Evolutionary conservation across 768 basidiomycete species (phyloP), one percentile per base, ranked within the genome.

Genomic region (Mycena capillaripes): DNA sequence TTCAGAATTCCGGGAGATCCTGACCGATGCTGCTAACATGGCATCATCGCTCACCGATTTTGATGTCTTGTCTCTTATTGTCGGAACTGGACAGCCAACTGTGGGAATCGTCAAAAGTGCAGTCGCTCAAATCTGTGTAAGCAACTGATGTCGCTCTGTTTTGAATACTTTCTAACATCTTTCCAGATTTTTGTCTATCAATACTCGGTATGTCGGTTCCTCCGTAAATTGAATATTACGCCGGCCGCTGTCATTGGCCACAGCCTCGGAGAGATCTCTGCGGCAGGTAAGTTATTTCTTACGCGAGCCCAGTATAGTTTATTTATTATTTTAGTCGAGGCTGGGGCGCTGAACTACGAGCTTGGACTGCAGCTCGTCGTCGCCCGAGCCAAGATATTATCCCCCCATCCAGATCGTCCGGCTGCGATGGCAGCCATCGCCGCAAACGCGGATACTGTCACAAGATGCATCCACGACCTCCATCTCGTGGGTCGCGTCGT

Each of bases 251-350:
- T 84, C 9, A 74, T 84, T 69, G 82, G 82, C 0, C 81, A 84
- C 66, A 83, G 82, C 66, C 75, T 84, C 6, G 83, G 83, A 32
- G 83, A 84, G 70, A 80, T 84, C 67, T 80, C 82, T 14, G 82
- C 81, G 16, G 79, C 81, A 55, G 83, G 83, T 82, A 46, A n/a
- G 80, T 29, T 14, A 40, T 30, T 8, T 44, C 12, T 62, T 29
- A 17, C 11, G 29, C 7, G 14, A 61, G 11, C 3, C 29, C 19
- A 10, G 3, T n/a, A 38, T 30, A 57, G 9, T 7, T 48, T n/a
- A 19, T 59, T 69, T 42, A 64, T 32, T 25, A 7, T 32, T 58
- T 11, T 46, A 83, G 82, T 82, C 10, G 64, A 77, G 59, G 80
- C 81, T 36, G 78, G 78, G 1, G 80, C 77, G 11, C 73, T 82